Evolutionary conservation across 129 eudicot species (phyloP).

Genomic region (Escallonia herrerae): DNA sequence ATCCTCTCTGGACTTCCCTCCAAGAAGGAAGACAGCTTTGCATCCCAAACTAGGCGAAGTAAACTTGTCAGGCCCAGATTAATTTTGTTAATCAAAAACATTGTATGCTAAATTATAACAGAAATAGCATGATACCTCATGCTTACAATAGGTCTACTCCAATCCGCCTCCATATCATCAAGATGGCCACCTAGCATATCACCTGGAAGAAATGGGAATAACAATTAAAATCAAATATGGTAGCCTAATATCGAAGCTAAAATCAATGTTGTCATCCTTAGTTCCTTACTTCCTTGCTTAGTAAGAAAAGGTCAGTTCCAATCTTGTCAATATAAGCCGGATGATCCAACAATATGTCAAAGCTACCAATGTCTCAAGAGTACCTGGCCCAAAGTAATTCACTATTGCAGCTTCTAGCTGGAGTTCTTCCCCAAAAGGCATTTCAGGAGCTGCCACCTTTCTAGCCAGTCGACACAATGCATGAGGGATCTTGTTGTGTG

Average conservation of each 20-base stretch:
- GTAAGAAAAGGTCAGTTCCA: background rate
- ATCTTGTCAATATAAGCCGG: background rate
- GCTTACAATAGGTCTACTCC: conserved; percentile 98
- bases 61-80: conserved; percentile 6
- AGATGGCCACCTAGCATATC: conserved; percentile 98
- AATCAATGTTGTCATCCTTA: no score
- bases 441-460: conserved; percentile 73
- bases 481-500: conserved; percentile 83
- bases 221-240: background rate
- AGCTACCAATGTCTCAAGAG: background rate
- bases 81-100: background rate
- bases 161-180: conserved; percentile 96
- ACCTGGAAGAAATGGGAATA: conserved; percentile 40
- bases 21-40: conserved; percentile 94
- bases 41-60: conserved; percentile 64
- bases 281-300: no score
- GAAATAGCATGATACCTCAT: conserved; percentile 44
- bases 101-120: background rate
- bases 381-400: conserved; percentile 85
- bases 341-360: background rate
- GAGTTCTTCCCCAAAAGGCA: conserved; percentile 68
- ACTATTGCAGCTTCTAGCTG: conserved; percentile 92
- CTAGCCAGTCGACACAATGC: conserved; percentile 67
- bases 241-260: no score
- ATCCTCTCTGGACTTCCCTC: conserved; percentile 90